Evolutionary conservation across 805 yeast species (phyloP), one percentile per base, ranked within the genome.

Genomic region (Lipomyces sp.): DNA sequence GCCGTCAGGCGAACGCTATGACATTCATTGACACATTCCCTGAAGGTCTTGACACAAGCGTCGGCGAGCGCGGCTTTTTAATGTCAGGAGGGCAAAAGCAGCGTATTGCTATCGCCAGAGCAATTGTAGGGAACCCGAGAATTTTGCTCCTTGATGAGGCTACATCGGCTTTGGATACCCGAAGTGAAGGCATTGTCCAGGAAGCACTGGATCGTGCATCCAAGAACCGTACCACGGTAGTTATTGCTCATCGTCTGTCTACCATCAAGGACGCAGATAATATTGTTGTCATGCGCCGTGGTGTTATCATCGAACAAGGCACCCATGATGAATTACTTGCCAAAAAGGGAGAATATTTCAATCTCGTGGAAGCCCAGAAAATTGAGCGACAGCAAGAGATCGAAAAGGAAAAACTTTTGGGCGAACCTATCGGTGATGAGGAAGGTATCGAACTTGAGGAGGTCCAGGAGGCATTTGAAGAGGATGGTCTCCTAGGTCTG

Each of bases 61-160:
- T 81, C 42, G 85, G 85, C 65, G 76, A 1, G 71, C 82, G 3
- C 74, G 5, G 51, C 61, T 26, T 2, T 50, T 64, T 0, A 84
- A 84, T 11, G 57, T 26, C 29, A 6, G 29, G 29, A 7, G 29
- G 29, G 10, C 29, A 26, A 10, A 26, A 26, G 29, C 29, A 26
- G 29, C 29, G 29, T 26, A 26, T 26, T 26, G 29, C 29, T 26
- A 26, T 26, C 29, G 29, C 29, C 10, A 6, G 29, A 6, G 29
- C 29, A 26, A 26, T 26, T 26, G 29, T 26, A 7, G 29, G 29
- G 34, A 69, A 76, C 18, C 86, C 86, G 2, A 68, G 73, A 22
- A 71, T 82, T 10, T 66, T 81, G 43, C 70, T 81, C n/a, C 66
- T 81, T 40, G 86, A 81, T 61, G 86, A 82, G 61, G 85, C 85